Base-by-base conservation (phyloP, 768 basidiomycete species). In the Fibroporia radiculosa region DNA sequence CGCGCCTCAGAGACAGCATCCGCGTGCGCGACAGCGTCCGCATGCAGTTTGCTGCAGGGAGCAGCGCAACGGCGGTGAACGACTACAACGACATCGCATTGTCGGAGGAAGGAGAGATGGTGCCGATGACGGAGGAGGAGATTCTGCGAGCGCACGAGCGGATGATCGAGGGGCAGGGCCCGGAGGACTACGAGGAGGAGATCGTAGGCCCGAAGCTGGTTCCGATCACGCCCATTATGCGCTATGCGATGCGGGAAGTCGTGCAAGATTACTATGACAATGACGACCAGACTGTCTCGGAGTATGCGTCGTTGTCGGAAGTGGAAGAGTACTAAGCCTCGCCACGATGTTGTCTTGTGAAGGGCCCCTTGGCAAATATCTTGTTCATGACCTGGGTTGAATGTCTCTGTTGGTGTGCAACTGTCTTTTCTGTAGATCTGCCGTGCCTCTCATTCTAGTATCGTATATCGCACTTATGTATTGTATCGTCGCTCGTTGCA, bases 231-330 rank as follows among this genome's bases (percentile, higher is more conserved):
- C 85, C 87, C 2, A 84, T 91, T 48, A 85, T 90, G 79, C 69
- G 81, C 23, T 87, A 68, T 60, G 89, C 89, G 37, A 91, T 91
- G 86, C 69, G 78, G 40, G 81, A 86, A 57, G 87, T 91, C 7
- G 76, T 92, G 14, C 74, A 78, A 56, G 89, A 92, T 63, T 90
- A 87, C 51, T 79, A 88, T 53, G 83, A 85, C 51, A 77, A 81
- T 47, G 80, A 88, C 51, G 82, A 87, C 50, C 77, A 80, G 48
- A 81, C 81, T 12, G 73, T 80, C 26, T 86, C 83, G 6, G 86
- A 88, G 51, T 88, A 89, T 56, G 85, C 83, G 13, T 87, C 84
- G 7, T 65, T 89, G 36, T 74, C 75, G n/a, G 81, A 87, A 54
- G 74, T 82, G n/a, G 80, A 85, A 51, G 84, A 84, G 59, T 84